Conservation (phyloP, 2,329 filamentous ascomycete species). For the Botryosphaeria dothidea region DNA sequence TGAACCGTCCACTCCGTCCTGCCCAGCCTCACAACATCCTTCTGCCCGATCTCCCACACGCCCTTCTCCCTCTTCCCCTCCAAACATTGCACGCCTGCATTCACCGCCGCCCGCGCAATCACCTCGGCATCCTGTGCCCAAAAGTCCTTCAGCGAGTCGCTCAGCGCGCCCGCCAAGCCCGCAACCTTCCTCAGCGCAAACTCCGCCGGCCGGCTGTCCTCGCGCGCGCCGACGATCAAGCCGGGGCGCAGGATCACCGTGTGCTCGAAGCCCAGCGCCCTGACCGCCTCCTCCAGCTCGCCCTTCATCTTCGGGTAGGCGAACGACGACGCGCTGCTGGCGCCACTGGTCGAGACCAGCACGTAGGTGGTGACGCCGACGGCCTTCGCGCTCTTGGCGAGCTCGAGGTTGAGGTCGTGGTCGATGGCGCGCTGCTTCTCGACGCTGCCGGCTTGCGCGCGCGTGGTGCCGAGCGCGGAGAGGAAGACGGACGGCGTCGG, state of each 20-base stretch:
- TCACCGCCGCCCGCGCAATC: constrained; percentile 68
- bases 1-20: constrained; percentile 49
- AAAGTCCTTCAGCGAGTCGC: constrained; percentile 56
- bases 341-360: constrained; percentile 64
- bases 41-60: constrained; percentile 61
- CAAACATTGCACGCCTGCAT: constrained; percentile 53
- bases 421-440: constrained; percentile 85
- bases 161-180: constrained; percentile 51
- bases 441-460: constrained; percentile 70
- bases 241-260: constrained; percentile 75
- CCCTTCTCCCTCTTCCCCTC: constrained; percentile 59
- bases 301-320: constrained; percentile 75
- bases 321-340: constrained; percentile 55
- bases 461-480: constrained; percentile 79
- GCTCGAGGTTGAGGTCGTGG: constrained; percentile 78
- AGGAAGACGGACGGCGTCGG: constrained; percentile 67
- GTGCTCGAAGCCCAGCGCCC: constrained; percentile 72
- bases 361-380: constrained; percentile 75
- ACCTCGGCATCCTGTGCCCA: constrained; percentile 74
- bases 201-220: constrained; percentile 62
- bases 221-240: constrained; percentile 70
- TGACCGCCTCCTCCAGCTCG: constrained; percentile 78
- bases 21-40: constrained; percentile 69
- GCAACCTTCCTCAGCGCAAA: constrained; percentile 58
- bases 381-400: constrained; percentile 73